phyloP scores from a whole-genome alignment of 129 eudicot species.

The Flaveria ramosissima region DNA sequence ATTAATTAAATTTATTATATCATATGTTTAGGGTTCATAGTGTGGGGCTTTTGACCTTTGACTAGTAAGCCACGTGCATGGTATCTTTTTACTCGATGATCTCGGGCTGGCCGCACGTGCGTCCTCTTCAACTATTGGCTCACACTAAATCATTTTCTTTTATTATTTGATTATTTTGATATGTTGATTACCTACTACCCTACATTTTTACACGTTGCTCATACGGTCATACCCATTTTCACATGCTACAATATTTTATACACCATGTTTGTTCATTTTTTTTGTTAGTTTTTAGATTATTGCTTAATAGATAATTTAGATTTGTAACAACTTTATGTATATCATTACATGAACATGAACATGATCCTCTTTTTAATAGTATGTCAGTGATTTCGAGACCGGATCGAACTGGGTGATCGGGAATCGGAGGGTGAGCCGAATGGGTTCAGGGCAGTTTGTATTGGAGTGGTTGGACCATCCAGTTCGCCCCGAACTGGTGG shows the following conservation, averaged over 20 bases:
- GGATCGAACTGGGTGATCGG: too few relatives aligned
- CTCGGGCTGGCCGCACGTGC: constrained; percentile 84
- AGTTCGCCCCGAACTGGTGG: too few relatives aligned
- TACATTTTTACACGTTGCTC: constrained; percentile 27
- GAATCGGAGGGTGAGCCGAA: too few relatives aligned
- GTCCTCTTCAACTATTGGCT: constrained; percentile 36
- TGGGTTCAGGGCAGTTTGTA: too few relatives aligned
- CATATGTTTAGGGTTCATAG: constrained; percentile 11
- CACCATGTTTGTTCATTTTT: neutral
- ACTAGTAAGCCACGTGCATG: constrained; percentile 82
- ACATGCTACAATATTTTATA: constrained; percentile 17
- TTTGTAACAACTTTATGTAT: neutral
- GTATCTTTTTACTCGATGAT: constrained; percentile 89
- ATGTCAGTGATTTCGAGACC: too few relatives aligned
- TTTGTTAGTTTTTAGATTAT: neutral
- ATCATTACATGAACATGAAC: neutral
- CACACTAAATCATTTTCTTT: constrained; percentile 23
- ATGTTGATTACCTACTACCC: constrained; percentile 11
- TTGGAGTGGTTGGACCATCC: too few relatives aligned
- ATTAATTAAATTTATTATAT: neutral
- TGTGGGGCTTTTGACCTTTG: constrained; percentile 78
- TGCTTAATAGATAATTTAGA: neutral
- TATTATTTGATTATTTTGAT: neutral
- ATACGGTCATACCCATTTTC: constrained; percentile 4
- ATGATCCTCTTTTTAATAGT: neutral